These are phyloP conservation scores for Geotrichum carabidarum DNA, from an alignment of 1,139 yeast species.

Conservation along the genomic window DNA sequence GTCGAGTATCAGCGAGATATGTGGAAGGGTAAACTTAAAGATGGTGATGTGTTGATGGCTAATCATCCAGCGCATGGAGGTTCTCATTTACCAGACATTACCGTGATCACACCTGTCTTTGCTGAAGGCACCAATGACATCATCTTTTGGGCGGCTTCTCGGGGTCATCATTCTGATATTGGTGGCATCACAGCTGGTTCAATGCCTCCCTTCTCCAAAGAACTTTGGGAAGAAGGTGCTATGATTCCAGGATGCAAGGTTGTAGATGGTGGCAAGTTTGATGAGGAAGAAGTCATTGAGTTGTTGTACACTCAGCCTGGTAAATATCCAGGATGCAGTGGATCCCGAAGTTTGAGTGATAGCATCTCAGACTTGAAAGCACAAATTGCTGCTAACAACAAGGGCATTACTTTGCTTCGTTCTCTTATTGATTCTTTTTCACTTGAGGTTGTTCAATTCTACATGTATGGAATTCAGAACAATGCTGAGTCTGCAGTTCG, in stretches of 20 bases:
- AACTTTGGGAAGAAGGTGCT: conserved; percentile 61
- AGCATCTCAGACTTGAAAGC: conserved; percentile 62
- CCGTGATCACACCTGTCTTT: conserved; percentile 75
- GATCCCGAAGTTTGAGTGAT: conserved; percentile 55
- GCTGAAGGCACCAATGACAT: conserved; percentile 46
- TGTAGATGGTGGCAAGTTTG: conserved; percentile 53
- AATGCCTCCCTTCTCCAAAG: conserved; percentile 59
- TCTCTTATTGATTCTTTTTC: conserved; percentile 50
- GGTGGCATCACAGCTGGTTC: conserved; percentile 66
- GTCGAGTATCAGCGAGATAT: conserved; percentile 59
- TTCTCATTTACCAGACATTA: conserved; percentile 73
- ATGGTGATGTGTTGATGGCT: conserved; percentile 71
- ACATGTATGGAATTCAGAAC: conserved; percentile 58
- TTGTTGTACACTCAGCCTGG: conserved; percentile 50
- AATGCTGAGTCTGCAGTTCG: conserved; percentile 57
- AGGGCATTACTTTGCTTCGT: conserved; percentile 51
- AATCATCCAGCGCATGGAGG: conserved; percentile 82
- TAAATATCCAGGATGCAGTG: conserved; percentile 54
- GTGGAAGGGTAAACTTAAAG: conserved; percentile 56
- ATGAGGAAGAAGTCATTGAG: conserved; percentile 47
- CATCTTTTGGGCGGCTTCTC: conserved; percentile 57
- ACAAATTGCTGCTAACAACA: conserved; percentile 62
- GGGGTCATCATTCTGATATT: conserved; percentile 67
- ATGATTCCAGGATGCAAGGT: conserved; percentile 52
- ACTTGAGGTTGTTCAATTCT: conserved; percentile 48